Conservation (phyloP, 345 rosid species). For the Laguncularia racemosa region DNA sequence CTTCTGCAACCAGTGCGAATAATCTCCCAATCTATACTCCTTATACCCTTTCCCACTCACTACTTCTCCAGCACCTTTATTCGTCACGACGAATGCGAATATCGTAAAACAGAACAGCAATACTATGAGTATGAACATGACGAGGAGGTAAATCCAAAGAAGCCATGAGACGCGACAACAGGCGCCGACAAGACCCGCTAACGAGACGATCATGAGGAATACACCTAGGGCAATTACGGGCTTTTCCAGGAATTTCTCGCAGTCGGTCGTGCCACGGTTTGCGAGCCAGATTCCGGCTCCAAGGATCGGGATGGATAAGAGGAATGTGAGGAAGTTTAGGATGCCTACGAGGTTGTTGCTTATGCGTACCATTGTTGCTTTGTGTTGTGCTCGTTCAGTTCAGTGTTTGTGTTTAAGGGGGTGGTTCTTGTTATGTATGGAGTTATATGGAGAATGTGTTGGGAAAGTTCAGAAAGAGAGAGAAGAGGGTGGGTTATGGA, state of each 20-base stretch:
- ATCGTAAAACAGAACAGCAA: conserved; percentile 60
- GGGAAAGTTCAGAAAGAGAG: too few relatives aligned
- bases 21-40: conserved; percentile 33
- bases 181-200: conserved; percentile 80
- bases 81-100: conserved; percentile 72
- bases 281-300: conserved; percentile 67
- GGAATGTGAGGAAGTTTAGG: conserved; percentile 66
- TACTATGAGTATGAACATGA: conserved; percentile 70
- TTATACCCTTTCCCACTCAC: conserved; percentile 60
- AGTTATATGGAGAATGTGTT: too few relatives aligned
- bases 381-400: neutral
- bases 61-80: conserved; percentile 67
- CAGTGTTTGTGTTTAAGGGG: neutral
- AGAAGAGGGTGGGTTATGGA: too few relatives aligned
- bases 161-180: conserved; percentile 78
- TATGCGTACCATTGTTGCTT: conserved; percentile 29
- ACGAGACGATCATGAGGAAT: conserved; percentile 65
- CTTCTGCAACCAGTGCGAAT: conserved; percentile 23
- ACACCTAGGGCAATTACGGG: conserved; percentile 66
- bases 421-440: too few relatives aligned
- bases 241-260: conserved; percentile 69
- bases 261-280: conserved; percentile 49
- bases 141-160: conserved; percentile 71
- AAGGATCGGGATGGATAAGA: conserved; percentile 75
- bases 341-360: conserved; percentile 77